Conservation (phyloP, 257 asterid species). For the Solanum stenotomum region DNA sequence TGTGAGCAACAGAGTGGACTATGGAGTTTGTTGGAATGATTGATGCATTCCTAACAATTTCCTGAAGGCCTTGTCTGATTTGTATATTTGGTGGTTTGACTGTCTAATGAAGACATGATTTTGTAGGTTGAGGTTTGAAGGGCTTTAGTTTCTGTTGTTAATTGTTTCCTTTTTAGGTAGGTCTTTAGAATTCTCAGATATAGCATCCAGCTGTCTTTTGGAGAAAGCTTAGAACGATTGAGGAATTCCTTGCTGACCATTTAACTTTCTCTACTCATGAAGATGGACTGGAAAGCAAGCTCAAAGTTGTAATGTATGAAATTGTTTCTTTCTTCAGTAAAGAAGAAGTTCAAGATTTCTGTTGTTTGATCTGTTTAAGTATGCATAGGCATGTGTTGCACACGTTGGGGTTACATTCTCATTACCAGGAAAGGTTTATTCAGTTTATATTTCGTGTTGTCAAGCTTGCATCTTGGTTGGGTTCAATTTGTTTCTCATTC, state of each 20-base stretch:
- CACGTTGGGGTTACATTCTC: background rate
- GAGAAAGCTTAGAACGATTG: background rate
- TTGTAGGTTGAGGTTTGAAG: background rate
- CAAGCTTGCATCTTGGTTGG: background rate
- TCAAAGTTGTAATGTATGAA: background rate
- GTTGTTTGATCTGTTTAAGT: background rate
- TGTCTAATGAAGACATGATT: background rate
- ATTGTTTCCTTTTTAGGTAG: background rate
- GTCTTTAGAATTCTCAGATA: background rate
- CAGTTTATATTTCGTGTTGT: background rate
- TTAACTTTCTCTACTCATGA: background rate
- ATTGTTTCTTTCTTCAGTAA: background rate
- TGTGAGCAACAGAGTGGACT: background rate
- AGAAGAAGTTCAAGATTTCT: background rate
- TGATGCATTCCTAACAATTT: background rate
- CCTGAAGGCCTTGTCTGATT: background rate
- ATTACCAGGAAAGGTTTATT: background rate
- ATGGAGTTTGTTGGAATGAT: background rate
- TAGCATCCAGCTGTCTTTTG: background rate
- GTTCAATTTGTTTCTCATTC: background rate
- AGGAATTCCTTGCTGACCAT: background rate
- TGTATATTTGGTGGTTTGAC: background rate
- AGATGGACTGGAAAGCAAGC: background rate
- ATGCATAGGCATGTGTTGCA: background rate
- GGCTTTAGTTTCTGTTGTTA: background rate